Evolutionary conservation across 2,329 filamentous ascomycete species (phyloP).

Genomic region (Aspergillus novoparasiticus): DNA sequence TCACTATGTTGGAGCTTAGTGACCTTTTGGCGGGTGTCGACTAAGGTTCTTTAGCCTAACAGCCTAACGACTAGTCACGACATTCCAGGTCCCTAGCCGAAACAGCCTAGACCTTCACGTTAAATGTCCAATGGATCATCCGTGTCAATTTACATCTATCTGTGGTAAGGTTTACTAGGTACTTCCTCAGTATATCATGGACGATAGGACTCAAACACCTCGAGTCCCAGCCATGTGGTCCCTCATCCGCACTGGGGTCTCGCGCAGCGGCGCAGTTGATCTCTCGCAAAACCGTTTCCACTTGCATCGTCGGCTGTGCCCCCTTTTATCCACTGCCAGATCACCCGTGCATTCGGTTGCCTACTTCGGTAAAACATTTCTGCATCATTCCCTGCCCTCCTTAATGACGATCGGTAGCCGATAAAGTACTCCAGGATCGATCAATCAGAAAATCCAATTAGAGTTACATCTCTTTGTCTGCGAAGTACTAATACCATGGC

Average conservation of each 20-base stretch:
- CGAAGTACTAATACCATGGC: background rate
- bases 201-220: background rate
- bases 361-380: background rate
- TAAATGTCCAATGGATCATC: background rate
- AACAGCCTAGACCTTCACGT: slow-evolving; percentile 1
- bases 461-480: background rate
- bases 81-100: background rate
- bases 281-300: background rate
- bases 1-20: slow-evolving; percentile 6
- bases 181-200: background rate
- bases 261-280: background rate
- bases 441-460: background rate
- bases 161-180: background rate
- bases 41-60: background rate
- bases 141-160: background rate
- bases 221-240: background rate
- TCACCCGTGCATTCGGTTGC: background rate
- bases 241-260: background rate
- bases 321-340: background rate
- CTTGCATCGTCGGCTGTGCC: background rate
- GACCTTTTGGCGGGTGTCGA: background rate
- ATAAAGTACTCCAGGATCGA: background rate
- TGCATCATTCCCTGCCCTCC: background rate
- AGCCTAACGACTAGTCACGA: background rate
- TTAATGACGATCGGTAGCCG: background rate